phyloP scores from a whole-genome alignment of 2,329 filamentous ascomycete species.

The Fusarium acutatum region DNA sequence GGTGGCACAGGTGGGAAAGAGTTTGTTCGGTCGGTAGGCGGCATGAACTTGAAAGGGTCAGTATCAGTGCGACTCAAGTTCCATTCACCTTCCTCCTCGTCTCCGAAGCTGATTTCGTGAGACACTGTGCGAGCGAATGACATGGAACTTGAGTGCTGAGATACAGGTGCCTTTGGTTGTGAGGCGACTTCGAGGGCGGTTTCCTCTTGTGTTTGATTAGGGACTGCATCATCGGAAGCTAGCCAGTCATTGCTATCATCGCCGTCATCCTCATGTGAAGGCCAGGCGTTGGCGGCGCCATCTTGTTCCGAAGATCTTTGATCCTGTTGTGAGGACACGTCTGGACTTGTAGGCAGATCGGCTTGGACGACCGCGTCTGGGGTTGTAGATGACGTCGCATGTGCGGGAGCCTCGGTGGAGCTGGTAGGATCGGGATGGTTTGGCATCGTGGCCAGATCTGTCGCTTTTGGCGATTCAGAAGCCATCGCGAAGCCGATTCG shows the following conservation, averaged over 20 bases:
- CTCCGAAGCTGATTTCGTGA: conserved; percentile 67
- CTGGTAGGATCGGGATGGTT: conserved; percentile 40
- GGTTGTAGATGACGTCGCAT: conserved; percentile 36
- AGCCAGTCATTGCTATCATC: conserved; percentile 38
- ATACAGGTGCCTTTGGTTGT: conserved; percentile 43
- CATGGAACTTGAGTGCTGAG: conserved; percentile 67
- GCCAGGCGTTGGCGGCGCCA: conserved; percentile 26
- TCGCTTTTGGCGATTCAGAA: conserved; percentile 46
- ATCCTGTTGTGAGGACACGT: conserved; percentile 21
- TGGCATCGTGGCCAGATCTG: conserved; percentile 54
- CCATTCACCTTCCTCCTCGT: conserved; percentile 70
- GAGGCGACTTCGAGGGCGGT: conserved; percentile 11
- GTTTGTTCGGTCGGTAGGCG: conserved; percentile 65
- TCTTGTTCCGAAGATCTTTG: neutral
- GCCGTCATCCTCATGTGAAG: conserved; percentile 39
- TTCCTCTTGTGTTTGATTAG: conserved; percentile 17
- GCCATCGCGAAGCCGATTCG: conserved; percentile 47
- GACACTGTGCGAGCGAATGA: conserved; percentile 73
- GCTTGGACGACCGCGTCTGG: conserved; percentile 14
- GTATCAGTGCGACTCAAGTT: conserved; percentile 59
- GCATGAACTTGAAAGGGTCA: conserved; percentile 69
- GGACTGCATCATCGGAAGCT: conserved; percentile 31
- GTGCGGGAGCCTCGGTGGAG: conserved; percentile 26
- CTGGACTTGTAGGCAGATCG: conserved; percentile 5
- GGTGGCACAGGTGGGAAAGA: conserved; percentile 69